A percentile compares a stretch with the other conserved stretches of the same genome.
Evolutionary conservation across 2,329 filamentous ascomycete species (phyloP).

Genomic region (Aspergillus sp.): DNA sequence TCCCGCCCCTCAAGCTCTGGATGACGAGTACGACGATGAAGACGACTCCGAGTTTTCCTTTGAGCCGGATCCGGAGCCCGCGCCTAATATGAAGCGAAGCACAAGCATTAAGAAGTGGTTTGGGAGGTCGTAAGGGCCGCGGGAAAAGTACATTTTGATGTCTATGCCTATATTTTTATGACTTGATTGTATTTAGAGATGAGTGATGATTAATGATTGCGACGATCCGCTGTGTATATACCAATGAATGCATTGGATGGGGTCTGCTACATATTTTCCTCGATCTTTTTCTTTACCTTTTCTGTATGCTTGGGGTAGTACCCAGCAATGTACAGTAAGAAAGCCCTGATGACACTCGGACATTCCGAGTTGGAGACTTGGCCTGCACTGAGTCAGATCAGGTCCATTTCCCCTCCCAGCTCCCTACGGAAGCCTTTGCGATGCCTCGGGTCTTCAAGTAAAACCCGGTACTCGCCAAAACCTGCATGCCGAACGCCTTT

Average conservation of each 20-base stretch:
- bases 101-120: conserved; percentile 32
- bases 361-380: no score
- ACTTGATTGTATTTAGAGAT: conserved; percentile 4
- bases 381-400: no score
- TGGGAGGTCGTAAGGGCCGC: conserved; percentile 20
- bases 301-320: no score
- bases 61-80: conserved; percentile 14
- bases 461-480: no score
- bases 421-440: no score
- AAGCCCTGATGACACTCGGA: no score
- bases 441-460: no score
- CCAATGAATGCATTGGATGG: conserved; percentile 1
- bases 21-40: conserved; percentile 12
- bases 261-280: not conserved
- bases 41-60: conserved; percentile 7
- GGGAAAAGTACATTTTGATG: conserved; percentile 10
- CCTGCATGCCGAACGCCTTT: not conserved
- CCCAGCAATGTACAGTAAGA: no score
- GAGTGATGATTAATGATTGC: conserved; percentile 10
- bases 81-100: conserved; percentile 19
- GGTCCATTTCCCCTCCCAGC: no score
- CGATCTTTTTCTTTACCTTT: not conserved
- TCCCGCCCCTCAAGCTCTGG: not conserved
- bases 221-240: conserved; percentile 6
- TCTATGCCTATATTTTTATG: conserved; percentile 7